phyloP scores from a whole-genome alignment of 1,284 basidiomycete genomes.

The Inonotus obliquus region DNA sequence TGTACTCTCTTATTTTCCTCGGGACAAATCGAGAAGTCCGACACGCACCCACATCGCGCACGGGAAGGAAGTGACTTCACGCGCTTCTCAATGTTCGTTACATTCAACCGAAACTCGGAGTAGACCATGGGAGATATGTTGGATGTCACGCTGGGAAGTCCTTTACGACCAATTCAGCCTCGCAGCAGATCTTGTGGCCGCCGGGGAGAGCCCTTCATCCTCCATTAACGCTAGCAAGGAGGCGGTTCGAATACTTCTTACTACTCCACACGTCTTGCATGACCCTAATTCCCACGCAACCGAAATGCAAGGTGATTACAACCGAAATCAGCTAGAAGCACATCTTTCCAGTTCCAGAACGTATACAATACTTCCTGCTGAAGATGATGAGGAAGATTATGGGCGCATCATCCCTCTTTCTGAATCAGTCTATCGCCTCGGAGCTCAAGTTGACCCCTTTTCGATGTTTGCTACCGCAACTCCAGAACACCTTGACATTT shows the following conservation, averaged over 20 bases:
- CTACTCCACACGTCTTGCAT: constrained; percentile 1
- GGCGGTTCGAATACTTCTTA: constrained; percentile 9
- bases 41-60: not conserved
- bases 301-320: not conserved
- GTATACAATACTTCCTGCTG: not conserved
- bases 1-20: not conserved
- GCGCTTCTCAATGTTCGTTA: not conserved
- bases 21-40: not conserved
- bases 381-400: constrained; percentile 17
- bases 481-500: not conserved
- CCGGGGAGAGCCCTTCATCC: not conserved
- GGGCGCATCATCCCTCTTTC: constrained; percentile 1
- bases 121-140: constrained; percentile 15
- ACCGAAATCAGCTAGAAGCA: not conserved
- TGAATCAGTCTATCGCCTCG: constrained; percentile 7
- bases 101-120: not conserved
- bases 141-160: constrained; percentile 17
- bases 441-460: constrained; percentile 14
- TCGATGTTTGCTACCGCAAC: constrained; percentile 17
- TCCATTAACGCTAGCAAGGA: constrained; percentile 5
- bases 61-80: not conserved
- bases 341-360: not conserved
- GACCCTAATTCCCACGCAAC: not conserved
- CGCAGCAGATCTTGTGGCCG: constrained; percentile 7
- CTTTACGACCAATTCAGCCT: constrained; percentile 16